Evolutionary conservation across 2,329 filamentous ascomycete species (phyloP).

Genomic region (Colletotrichum shisoi): DNA sequence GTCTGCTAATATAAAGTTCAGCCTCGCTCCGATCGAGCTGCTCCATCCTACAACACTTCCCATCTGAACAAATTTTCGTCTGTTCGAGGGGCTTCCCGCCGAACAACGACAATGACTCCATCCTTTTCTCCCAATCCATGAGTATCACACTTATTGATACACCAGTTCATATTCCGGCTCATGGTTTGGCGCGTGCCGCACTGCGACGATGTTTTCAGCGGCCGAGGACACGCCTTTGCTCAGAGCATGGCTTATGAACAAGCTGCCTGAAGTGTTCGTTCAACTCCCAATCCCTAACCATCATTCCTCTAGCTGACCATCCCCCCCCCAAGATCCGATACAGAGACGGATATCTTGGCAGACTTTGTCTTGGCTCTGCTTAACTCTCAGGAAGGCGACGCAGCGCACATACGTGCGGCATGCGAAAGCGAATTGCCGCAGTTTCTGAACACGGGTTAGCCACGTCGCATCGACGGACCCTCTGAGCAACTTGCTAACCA

Average conservation of each 20-base stretch:
- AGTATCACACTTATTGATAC: conserved; percentile 37
- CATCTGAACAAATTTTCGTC: conserved; percentile 16
- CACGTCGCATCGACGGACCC: neutral
- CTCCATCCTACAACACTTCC: conserved; percentile 1
- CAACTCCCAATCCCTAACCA: neutral
- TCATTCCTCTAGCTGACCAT: conserved; percentile 9
- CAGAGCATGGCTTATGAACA: conserved; percentile 78
- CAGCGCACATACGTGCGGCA: conserved; percentile 69
- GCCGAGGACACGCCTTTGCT: conserved; percentile 69
- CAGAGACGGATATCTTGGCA: conserved; percentile 80
- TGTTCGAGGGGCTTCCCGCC: conserved; percentile 28
- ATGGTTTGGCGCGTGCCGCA: conserved; percentile 12
- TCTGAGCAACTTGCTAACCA: neutral
- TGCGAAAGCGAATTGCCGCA: conserved; percentile 77
- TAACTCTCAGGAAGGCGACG: conserved; percentile 69
- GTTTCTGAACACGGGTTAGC: conserved; percentile 73
- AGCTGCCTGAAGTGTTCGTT: conserved; percentile 40
- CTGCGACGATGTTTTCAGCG: conserved; percentile 65
- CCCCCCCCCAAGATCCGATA: conserved; percentile 69
- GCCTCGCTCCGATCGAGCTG: conserved; percentile 20
- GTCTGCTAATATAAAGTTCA: conserved; percentile 33
- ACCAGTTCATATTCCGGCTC: neutral
- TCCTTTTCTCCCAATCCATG: conserved; percentile 3
- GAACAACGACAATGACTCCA: conserved; percentile 36
- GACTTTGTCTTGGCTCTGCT: conserved; percentile 85